Base-by-base conservation (phyloP, 2,329 filamentous ascomycete species). In the Neocucurbitaria cava region DNA sequence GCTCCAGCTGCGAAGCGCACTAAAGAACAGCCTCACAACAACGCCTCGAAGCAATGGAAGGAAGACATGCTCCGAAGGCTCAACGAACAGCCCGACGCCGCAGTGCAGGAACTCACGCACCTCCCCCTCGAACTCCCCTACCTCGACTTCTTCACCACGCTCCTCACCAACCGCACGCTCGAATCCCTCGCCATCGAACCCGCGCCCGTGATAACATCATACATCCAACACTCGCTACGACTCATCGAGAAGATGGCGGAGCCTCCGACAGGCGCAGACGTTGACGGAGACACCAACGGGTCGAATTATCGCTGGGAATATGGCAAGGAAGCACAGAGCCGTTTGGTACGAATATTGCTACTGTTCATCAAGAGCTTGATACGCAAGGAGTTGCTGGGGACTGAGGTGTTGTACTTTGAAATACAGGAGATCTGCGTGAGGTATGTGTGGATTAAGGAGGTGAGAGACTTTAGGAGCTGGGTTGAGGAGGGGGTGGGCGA, bases 361-460 rank as follows among this genome's bases (percentile, higher is more conserved):
- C 54, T 78, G 9, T 78, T 78, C 51, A 68, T 78, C 28, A 67
- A 67, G 46, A 78, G 74, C 52, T 50, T 77, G 48, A 66, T 78
- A 11, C 49, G 66, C 5, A 76, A 75, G 49, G 70, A 59, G 18
- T 43, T 75, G 23, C 42, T 77, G 18, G 64, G 59, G 20, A 45
- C 61, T 5, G 61, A 72, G 24, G 64, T 66, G n/a, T 55, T 78
- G 15, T 72, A 71, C 36, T 77, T 70, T 52, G 76, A 78, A 53
- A 74, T 78, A 30, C 69, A 76, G 43, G 76, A 77, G 61, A 73
- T 78, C 54, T 75, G 73, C 33, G 68, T 73, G 38, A 52, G 75
- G 46, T 78, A 75, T 57, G 65, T 77, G 26, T 77, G 75, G 70
- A 70, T 78, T 15, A 71, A 60, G 51, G 76, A 78, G 50, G 76